phyloP scores from a whole-genome alignment of 257 asterid genomes.

The Rehmannia glutinosa region DNA sequence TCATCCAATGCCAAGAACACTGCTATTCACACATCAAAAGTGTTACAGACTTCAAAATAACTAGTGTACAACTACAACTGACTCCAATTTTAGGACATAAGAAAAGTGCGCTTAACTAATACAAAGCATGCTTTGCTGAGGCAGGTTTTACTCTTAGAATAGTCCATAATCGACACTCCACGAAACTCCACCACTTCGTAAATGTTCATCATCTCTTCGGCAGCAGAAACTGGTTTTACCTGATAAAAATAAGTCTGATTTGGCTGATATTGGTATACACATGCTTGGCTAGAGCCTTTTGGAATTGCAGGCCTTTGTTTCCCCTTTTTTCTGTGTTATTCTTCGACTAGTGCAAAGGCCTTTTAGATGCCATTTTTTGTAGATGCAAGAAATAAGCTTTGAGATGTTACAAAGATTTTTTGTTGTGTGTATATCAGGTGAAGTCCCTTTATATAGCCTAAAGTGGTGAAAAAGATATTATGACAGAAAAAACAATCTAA shows the following conservation, averaged over 20 bases:
- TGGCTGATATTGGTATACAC: constrained; percentile 27
- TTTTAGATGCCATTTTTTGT: constrained; percentile 32
- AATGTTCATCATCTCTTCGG: constrained; percentile 18
- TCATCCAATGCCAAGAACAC: neutral
- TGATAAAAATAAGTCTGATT: constrained; percentile 17
- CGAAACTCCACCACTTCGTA: constrained; percentile 24
- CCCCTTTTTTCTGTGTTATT: neutral
- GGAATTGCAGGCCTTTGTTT: neutral
- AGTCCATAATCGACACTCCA: constrained; percentile 12
- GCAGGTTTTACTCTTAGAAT: constrained; percentile 8
- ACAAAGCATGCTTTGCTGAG: neutral
- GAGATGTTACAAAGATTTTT: neutral
- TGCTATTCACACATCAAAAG: constrained; percentile 10
- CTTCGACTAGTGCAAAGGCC: constrained; percentile 27
- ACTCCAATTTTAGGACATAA: neutral
- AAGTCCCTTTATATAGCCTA: constrained; percentile 20
- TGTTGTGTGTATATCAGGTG: neutral
- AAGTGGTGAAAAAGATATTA: neutral
- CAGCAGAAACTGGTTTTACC: constrained; percentile 13
- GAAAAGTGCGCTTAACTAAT: neutral
- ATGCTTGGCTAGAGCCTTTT: neutral
- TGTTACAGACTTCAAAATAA: neutral
- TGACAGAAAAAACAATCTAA: neutral
- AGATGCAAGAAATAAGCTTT: neutral
- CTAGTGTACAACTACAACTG: neutral